Evolutionary conservation across 169 alveolate species (phyloP).

Genomic region (Plasmodium billcollinsi): DNA sequence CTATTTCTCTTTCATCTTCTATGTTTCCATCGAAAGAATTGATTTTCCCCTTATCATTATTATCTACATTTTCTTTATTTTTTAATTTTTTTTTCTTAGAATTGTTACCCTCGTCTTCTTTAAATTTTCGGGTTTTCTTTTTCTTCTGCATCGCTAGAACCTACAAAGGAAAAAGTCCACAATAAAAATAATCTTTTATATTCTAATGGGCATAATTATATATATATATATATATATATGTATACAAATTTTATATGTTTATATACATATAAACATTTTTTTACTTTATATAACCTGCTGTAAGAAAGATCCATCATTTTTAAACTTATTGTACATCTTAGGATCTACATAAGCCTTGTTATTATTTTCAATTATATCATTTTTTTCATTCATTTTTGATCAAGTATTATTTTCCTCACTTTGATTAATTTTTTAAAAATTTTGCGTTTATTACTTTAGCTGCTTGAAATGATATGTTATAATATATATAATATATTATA

Average conservation of each 20-base stretch:
- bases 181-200: no score
- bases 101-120: slow-evolving; percentile 15
- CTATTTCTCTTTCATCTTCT: slow-evolving; percentile 62
- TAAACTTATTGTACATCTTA: slow-evolving; percentile 58
- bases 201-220: no score
- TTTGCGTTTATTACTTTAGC: not conserved
- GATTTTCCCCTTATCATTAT: slow-evolving; percentile 1
- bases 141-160: slow-evolving; percentile 66
- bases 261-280: no score
- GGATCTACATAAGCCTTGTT: slow-evolving; percentile 31
- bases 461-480: no score
- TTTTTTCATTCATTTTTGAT: slow-evolving; percentile 8
- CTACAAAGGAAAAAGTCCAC: slow-evolving; percentile 1
- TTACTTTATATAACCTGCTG: slow-evolving; percentile 15
- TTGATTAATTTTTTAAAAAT: not conserved
- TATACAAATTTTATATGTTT: no score
- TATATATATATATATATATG: no score
- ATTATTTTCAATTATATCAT: not conserved
- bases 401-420: not conserved
- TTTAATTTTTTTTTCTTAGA: slow-evolving; percentile 33
- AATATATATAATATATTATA: slow-evolving; percentile 1
- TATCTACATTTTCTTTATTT: slow-evolving; percentile 12
- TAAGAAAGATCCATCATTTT: slow-evolving; percentile 65
- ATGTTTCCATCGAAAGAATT: not conserved
- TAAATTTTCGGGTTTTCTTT: slow-evolving; percentile 40